Evolutionary conservation across 345 rosid genomes (phyloP), one percentile per base, ranked within the genome.

Genomic region (Linum tenue): DNA sequence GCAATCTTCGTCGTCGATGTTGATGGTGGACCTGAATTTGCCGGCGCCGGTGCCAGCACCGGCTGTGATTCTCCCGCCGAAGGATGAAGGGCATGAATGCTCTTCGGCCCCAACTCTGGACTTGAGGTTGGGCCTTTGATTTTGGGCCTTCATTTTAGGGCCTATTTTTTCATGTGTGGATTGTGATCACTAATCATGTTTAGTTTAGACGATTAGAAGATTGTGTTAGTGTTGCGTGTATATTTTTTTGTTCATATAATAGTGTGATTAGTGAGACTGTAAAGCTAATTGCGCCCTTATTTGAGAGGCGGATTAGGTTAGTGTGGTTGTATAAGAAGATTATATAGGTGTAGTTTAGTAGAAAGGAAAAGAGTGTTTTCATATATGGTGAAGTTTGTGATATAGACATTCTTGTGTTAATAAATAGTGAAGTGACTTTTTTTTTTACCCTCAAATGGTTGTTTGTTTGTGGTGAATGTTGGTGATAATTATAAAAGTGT

Each of bases 91-190:
- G 12, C 53, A 48, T 64, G 79, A 69, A 58, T 68, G 44, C 55
- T 66, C 74, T 3, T 78, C 83, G 10, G 68, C 53, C 37, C 77
- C 83, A 57, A 65, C 78, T 57, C 65, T 91, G 78, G 94, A 91
- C 79, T 78, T 91, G 74, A 89, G 84, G 83, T 78, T 91, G 83
- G 73, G 89, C 39, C 85, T 84, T 66, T 87, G 72, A 79, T 67
- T 1, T 22, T 12, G 53, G 11, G 3, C 14, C 3, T 22, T 22
- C 31, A 22, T 22, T 22, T 22, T 22, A 22, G 31, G 53, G 53
- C 3, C 11, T 48, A 3, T 48, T 48, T 41, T 41, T 8, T 41
- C 44, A 4, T 41, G 5, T 41, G 44, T 22, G 31, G 31, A 22
- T 22, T 22, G 31, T 22, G 31, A 22, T 22, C 31, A 22, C 31